These are phyloP conservation scores for Caryopteris hybrid DNA, from an alignment of 305 asterid species.

Conservation along the genomic window DNA sequence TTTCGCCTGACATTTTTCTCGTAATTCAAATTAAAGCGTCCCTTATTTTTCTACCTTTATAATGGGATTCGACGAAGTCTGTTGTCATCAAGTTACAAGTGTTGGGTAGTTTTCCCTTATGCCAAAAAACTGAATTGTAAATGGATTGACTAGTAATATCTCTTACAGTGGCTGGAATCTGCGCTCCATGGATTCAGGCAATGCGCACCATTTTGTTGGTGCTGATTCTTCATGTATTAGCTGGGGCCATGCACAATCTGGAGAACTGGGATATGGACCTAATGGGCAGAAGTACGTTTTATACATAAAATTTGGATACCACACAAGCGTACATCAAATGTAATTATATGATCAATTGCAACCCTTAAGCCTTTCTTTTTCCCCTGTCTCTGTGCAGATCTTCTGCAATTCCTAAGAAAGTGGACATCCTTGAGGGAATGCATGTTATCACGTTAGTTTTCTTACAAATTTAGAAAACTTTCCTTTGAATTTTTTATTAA, in stretches of 20 bases:
- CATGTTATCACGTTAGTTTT: conserved; percentile 68
- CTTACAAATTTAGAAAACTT: conserved; percentile 4
- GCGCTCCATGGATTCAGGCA: conserved; percentile 95
- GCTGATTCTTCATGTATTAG: conserved; percentile 98
- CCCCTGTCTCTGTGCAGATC: conserved; percentile 51
- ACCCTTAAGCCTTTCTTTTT: conserved; percentile 6
- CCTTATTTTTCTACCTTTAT: not conserved
- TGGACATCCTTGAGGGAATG: conserved; percentile 86
- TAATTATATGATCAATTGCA: not conserved
- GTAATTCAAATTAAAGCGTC: not conserved
- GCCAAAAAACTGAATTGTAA: not conserved
- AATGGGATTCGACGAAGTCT: not conserved
- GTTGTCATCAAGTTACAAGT: conserved; percentile 6
- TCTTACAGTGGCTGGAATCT: conserved; percentile 85
- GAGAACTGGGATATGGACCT: conserved; percentile 98
- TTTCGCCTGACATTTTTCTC: not conserved
- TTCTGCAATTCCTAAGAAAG: conserved; percentile 88
- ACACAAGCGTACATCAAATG: not conserved
- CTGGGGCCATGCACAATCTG: conserved; percentile 96
- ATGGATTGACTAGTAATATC: conserved; percentile 9
- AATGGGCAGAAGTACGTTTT: conserved; percentile 68
- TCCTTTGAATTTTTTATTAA: no score
- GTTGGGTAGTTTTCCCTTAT: not conserved
- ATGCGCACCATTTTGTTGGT: conserved; percentile 89
- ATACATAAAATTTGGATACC: conserved; percentile 15